Base-by-base conservation (phyloP, 768 basidiomycete genomes). In the Filobasidium wieringae region DNA sequence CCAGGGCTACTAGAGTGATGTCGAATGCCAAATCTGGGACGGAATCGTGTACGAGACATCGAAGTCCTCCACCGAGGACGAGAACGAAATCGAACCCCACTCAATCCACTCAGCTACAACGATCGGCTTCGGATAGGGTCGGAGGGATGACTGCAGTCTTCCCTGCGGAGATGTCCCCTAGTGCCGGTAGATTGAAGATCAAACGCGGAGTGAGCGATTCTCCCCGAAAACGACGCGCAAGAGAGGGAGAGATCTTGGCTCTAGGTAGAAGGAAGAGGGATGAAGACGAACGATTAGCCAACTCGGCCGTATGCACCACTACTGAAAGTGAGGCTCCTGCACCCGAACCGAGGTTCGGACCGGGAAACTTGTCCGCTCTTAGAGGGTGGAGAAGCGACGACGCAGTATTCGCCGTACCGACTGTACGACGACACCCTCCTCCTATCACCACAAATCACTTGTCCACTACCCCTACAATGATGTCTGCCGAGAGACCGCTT, bases 321-420 rank as follows among this genome's bases (percentile, higher is more conserved):
- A 55, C 56, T 11, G 56, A 57, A 36, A 50, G 51, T n/a, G 56
- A 57, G 32, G 27, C 41, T 32, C 27, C 34, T 33, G 1, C 15
- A 17, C 14, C 22, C n/a, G 29, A 15, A 27, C 24, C 31, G 7
- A 4, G 53, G 17, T 26, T 30, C 34, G 53, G 32, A 15, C 47
- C 36, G 27, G 41, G 31, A n/a, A 50, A 51, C 17, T 41, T 57
- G 49, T 39, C 39, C 22, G 34, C 57, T 5, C 32, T 39, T 15
- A 30, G 51, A 17, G 57, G 57, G 24, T 58, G 57, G 57, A 58
- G 57, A 39, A 58, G 57, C 40, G 57, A 58, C 29, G 57, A 58
- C 53, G 57, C 57, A 7, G 29, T 58, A 32, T 58, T 58, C 19
- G 57, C 57, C 9, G 56, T 51, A 26, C 56, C 56, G 34, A 57